Percentiles rank a stretch among this genome's conserved stretches.
These are phyloP conservation scores for Beta corolliflora DNA, from an alignment of 179 eudicot species.

Conservation along the genomic window DNA sequence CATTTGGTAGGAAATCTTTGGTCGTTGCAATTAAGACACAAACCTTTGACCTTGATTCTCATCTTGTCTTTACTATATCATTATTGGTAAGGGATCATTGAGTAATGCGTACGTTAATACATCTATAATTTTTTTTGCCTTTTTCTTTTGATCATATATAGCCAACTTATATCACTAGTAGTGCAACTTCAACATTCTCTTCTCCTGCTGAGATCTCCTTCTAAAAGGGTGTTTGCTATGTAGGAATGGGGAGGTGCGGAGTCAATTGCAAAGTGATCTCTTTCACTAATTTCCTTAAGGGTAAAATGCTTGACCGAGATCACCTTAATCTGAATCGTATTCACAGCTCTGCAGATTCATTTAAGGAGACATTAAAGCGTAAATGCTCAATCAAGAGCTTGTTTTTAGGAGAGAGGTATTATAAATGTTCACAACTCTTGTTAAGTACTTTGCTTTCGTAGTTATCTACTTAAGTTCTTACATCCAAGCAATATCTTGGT, in stretches of 20 bases:
- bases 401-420: too few species aligned
- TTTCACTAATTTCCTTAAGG: conserved; percentile 5
- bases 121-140: conserved; percentile 9
- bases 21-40: conserved; percentile 12
- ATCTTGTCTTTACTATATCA: neutral
- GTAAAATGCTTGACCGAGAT: conserved; percentile 29
- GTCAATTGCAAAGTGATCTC: conserved; percentile 5
- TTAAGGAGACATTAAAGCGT: conserved; percentile 26
- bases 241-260: conserved; percentile 27
- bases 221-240: conserved; percentile 1
- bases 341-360: conserved; percentile 16
- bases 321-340: conserved; percentile 28
- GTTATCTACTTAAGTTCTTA: neutral
- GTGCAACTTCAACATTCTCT: neutral
- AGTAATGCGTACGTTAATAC: conserved; percentile 6
- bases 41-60: conserved; percentile 7
- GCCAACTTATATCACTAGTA: neutral
- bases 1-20: conserved; percentile 8
- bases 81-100: conserved; percentile 10
- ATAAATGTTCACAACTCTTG: neutral
- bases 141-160: conserved; percentile 13
- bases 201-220: conserved; percentile 17
- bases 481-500: conserved; percentile 9
- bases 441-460: neutral
- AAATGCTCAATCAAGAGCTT: conserved; percentile 40